A percentile compares a stretch with the other conserved stretches of the same genome.
phyloP scores from a whole-genome alignment of 2,329 filamentous ascomycete genomes.

The Diaporthe citrichinensis region DNA sequence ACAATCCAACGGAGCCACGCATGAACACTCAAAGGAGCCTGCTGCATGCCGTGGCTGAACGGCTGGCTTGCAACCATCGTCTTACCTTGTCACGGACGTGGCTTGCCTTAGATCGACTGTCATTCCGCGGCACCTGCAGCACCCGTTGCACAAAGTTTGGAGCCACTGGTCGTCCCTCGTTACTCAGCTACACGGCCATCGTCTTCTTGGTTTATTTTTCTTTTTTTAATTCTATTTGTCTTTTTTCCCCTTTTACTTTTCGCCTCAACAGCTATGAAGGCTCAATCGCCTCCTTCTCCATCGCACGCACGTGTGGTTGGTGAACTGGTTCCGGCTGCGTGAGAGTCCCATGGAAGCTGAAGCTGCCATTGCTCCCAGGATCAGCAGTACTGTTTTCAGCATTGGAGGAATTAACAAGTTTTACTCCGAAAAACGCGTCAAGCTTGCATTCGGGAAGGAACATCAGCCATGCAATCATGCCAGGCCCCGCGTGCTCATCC shows the following conservation, averaged over 20 bases:
- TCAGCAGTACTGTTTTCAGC: background rate
- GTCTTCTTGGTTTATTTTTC: background rate
- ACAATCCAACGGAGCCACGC: background rate
- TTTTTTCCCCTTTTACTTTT: background rate
- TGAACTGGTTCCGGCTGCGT: background rate
- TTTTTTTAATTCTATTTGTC: too few relatives aligned
- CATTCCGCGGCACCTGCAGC: slow-evolving; percentile 14
- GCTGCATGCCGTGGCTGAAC: slow-evolving; percentile 4
- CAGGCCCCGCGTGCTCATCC: slow-evolving; percentile 26
- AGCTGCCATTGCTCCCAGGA: background rate
- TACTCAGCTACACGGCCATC: background rate
- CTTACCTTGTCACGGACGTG: slow-evolving; percentile 4
- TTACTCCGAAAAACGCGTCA: background rate
- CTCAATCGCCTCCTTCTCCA: background rate
- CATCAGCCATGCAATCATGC: background rate
- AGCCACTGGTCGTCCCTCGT: background rate
- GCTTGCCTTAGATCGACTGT: slow-evolving; percentile 20
- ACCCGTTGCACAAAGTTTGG: slow-evolving; percentile 20
- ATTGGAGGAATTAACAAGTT: background rate
- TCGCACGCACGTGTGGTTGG: background rate
- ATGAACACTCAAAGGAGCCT: slow-evolving; percentile 3
- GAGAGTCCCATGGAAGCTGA: background rate
- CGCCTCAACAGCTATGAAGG: background rate
- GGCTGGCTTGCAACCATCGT: background rate
- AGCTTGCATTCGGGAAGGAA: slow-evolving; percentile 24